Conservation (phyloP, 306 rosid species). For the Ormosia emarginata region DNA sequence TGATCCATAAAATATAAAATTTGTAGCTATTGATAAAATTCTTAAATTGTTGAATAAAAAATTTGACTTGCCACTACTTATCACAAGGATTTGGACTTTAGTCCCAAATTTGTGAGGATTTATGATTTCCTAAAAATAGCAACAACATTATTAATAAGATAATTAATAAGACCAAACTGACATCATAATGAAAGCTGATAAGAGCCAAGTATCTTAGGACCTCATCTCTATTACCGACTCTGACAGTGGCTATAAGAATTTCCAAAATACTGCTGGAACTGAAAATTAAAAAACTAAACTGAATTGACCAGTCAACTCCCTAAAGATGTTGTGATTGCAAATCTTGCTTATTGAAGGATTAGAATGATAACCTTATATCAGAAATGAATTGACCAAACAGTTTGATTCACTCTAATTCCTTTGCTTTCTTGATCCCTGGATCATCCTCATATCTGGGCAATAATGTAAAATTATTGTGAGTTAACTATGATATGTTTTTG, state of each 20-base stretch:
- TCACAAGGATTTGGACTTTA: constrained; percentile 6
- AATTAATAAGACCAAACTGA: not conserved
- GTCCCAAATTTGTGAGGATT: not conserved
- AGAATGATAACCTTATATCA: not conserved
- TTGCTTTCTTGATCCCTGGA: not conserved
- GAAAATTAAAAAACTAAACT: not conserved
- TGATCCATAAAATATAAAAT: too few species aligned
- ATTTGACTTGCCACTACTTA: not conserved
- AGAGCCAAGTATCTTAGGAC: not conserved
- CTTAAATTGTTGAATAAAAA: not conserved
- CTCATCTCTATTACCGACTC: not conserved
- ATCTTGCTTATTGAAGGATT: constrained; percentile 15
- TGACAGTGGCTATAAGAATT: not conserved
- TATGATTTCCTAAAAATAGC: not conserved
- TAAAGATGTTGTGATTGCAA: constrained; percentile 6
- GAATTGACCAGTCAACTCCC: constrained; percentile 11
- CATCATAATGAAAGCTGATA: not conserved
- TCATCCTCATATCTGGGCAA: constrained; percentile 10
- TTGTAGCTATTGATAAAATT: not conserved
- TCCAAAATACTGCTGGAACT: constrained; percentile 7
- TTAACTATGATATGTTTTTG: constrained; percentile 21
- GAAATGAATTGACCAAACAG: not conserved
- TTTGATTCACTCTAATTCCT: not conserved
- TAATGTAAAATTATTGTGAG: not conserved
- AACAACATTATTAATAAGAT: not conserved